Conservation (phyloP, 2,329 filamentous ascomycete genomes). For the Penicillium freii region DNA sequence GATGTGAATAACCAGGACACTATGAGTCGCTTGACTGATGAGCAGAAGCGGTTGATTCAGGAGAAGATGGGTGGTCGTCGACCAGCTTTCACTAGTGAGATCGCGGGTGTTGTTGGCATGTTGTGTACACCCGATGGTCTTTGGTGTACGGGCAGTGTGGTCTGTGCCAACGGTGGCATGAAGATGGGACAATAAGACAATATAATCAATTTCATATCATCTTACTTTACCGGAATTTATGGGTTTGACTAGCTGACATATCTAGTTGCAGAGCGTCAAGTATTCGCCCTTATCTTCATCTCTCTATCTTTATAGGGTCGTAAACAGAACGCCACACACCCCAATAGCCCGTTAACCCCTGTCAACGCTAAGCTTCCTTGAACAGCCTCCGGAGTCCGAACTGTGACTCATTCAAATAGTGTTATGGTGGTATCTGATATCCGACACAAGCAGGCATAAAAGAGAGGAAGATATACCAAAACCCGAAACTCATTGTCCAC, state of each 20-base stretch:
- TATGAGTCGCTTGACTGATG: conserved; percentile 58
- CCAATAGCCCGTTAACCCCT: background rate
- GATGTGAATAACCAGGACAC: conserved; percentile 54
- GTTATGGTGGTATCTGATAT: background rate
- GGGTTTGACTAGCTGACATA: no score
- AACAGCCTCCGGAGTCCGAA: no score
- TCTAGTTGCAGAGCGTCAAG: no score
- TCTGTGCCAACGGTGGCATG: conserved; percentile 79
- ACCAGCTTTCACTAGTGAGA: conserved; percentile 65
- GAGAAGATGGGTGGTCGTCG: conserved; percentile 57
- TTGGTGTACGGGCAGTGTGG: conserved; percentile 76
- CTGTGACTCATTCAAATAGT: background rate
- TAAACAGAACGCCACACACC: background rate
- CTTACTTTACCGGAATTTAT: no score
- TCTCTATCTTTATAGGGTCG: background rate
- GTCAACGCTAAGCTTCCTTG: background rate
- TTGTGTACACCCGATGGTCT: conserved; percentile 67
- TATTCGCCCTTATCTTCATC: background rate
- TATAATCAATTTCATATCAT: no score
- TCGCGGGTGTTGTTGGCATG: conserved; percentile 76
- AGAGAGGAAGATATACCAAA: no score
- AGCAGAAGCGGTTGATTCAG: conserved; percentile 61
- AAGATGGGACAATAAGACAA: conserved; percentile 43
- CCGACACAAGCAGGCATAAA: background rate
- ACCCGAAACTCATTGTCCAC: background rate